Base-by-base conservation (phyloP, 2,329 filamentous ascomycete species). In the Pseudogymnoascus sp. region DNA sequence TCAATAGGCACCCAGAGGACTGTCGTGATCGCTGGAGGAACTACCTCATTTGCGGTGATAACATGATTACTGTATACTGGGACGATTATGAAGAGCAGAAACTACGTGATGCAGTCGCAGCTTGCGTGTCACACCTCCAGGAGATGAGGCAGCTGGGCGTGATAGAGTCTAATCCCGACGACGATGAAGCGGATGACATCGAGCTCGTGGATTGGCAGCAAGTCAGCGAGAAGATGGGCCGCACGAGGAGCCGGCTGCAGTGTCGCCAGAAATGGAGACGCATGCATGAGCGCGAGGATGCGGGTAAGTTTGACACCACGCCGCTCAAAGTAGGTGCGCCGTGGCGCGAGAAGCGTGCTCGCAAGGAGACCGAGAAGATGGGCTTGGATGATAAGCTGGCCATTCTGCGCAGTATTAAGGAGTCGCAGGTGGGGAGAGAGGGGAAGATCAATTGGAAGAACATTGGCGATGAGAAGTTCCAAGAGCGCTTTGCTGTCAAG, bases 21-120 rank as follows among this genome's bases (percentile, higher is more conserved):
- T 80, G 87, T 62, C 83, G 88, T 61, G 88, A 91, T 72, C 85
- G 89, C 3, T 90, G 87, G 78, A 81, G 86, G 41, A 89, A 90
- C 69, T 86, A 88, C 69, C 76, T 89, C 21, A 76, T 86, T 54
- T 86, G 84, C 63, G 82, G 82, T 19, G 78, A 81, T 5, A 80
- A 78, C 0, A 77, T 67, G 60, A 79, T 79, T 34, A 81, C 78
- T 45, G 81, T 83, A 36, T 73, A 76, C 1, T 92, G 90, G 89
- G 79, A 77, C 1, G 75, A 81, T 16, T 78, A 81, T 0, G 89
- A 92, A 69, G 85, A 89, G 69, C 73, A 76, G 0, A 75, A 72
- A 8, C 75, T 90, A 25, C 77, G 78, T 1, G 72, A 77, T 1
- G 79, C 81, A 8, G 82, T 92, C 2, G 74, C 80, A 2, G 74